phyloP scores from a whole-genome alignment of 108 stramenopile species.

The Nitzschia sp. region DNA sequence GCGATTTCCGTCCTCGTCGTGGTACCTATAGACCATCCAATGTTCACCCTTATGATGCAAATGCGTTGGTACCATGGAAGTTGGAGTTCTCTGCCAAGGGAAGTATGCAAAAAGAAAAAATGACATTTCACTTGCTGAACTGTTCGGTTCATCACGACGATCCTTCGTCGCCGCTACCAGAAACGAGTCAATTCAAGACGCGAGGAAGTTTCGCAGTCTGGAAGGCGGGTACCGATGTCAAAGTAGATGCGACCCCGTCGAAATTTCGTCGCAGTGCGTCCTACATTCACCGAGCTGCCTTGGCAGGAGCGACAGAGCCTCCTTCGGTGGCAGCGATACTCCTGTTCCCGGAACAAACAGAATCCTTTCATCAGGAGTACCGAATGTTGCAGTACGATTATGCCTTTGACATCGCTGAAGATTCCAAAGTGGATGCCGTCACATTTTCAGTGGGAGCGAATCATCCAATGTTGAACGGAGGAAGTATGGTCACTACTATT shows the following conservation, averaged over 20 bases:
- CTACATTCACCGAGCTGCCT: constrained; percentile 40
- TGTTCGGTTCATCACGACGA: constrained; percentile 59
- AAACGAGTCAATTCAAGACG: constrained; percentile 50
- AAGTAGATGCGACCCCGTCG: constrained; percentile 1
- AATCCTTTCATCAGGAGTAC: constrained; percentile 33
- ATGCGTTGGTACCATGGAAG: constrained; percentile 78
- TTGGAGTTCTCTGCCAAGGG: constrained; percentile 72
- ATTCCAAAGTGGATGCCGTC: constrained; percentile 74
- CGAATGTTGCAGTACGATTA: constrained; percentile 81
- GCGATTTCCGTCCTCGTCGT: constrained; percentile 15
- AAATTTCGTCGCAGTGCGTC: constrained; percentile 11
- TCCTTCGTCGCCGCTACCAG: constrained; percentile 17
- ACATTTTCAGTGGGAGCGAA: constrained; percentile 79
- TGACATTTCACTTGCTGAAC: constrained; percentile 60
- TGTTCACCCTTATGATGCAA: constrained; percentile 63
- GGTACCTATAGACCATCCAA: background rate
- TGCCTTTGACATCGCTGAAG: constrained; percentile 75
- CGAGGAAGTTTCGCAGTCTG: constrained; percentile 77
- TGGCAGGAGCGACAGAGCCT: constrained; percentile 37
- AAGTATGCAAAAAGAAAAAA: constrained; percentile 51
- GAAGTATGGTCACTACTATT: constrained; percentile 79
- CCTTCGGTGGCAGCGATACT: constrained; percentile 78
- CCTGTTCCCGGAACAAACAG: constrained; percentile 69
- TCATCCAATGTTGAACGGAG: constrained; percentile 87
- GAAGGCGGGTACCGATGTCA: constrained; percentile 27